Conservation (phyloP, 2,329 filamentous ascomycete genomes). For the Sporothrix curviconia region DNA sequence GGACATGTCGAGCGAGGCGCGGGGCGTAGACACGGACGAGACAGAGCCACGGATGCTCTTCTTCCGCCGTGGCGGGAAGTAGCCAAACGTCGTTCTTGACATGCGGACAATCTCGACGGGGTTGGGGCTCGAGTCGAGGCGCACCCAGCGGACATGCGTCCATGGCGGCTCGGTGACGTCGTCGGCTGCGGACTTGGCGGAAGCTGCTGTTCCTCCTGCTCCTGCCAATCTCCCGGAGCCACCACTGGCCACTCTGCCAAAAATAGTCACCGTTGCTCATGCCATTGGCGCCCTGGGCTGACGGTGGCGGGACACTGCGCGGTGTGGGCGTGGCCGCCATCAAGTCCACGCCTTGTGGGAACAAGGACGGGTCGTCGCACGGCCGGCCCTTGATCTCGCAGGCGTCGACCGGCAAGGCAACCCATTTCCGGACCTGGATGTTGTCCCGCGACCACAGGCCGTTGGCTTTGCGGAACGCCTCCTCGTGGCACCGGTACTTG, state of each 20-base stretch:
- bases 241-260: no score
- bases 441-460: conserved; percentile 91
- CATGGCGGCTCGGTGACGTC: conserved; percentile 54
- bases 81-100: conserved; percentile 72
- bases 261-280: conserved; percentile 7
- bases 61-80: conserved; percentile 85
- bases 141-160: conserved; percentile 85
- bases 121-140: conserved; percentile 60
- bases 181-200: neutral
- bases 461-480: conserved; percentile 79
- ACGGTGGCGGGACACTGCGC: neutral
- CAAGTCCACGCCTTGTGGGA: conserved; percentile 41
- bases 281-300: neutral
- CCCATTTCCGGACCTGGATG: conserved; percentile 73
- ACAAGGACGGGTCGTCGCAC: conserved; percentile 46
- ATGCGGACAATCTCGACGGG: conserved; percentile 83
- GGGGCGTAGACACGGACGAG: conserved; percentile 61
- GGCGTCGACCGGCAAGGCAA: conserved; percentile 82
- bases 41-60: conserved; percentile 63
- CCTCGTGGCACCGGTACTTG: conserved; percentile 79
- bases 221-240: no score
- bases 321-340: conserved; percentile 41
- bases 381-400: conserved; percentile 75
- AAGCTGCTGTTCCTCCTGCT: no score
- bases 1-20: conserved; percentile 57